Base-by-base conservation (phyloP, 2,329 filamentous ascomycete species). In the Emericellopsis cladophorae region DNA sequence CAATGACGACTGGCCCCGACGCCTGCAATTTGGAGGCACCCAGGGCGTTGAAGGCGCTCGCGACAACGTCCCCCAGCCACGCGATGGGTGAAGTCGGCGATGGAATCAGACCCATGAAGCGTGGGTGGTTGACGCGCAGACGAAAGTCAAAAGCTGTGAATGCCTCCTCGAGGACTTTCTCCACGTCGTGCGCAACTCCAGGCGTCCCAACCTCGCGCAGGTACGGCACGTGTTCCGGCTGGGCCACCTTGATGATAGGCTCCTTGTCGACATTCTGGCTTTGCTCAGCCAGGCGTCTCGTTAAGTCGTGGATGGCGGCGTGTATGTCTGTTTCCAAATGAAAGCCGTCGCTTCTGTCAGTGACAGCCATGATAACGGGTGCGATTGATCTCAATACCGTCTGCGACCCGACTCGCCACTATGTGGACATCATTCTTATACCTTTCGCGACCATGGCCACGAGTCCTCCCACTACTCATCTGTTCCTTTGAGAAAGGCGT, bases 101-200 rank as follows among this genome's bases (percentile, higher is more conserved):
- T 0, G 51, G 51, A 4, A 53, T 52, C 5, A 53, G 43, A 2
- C 48, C 49, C 36, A 52, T 45, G 24, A 50, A 46, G 4, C 39
- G 42, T 5, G 45, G 45, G 7, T 47, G 45, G 4, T 43, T 39
- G 41, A 47, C 45, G 15, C 42, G 35, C 15, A 46, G 34, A 5
- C 45, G 44, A 16, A 39, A 36, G 26, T 42, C 40, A 38, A 40
- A 42, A 22, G 44, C 44, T 7, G 26, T 32, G 36, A 40, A 23
- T 21, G 43, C 40, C 4, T 46, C 44, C 1, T 39, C 31, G 4
- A 46, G 21, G 18, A 44, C 40, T 23, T 23, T 12, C 11, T 35
- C 39, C 7, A 40, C 21, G 7, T 21, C 16, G 12, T 33, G 39
- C 14, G 39, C 29, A 22, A 18, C 16, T 7, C 26, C 29, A n/a